These are phyloP conservation scores for Acorus gramineus DNA, from an alignment of 106 monocot species.

Conservation along the genomic window DNA sequence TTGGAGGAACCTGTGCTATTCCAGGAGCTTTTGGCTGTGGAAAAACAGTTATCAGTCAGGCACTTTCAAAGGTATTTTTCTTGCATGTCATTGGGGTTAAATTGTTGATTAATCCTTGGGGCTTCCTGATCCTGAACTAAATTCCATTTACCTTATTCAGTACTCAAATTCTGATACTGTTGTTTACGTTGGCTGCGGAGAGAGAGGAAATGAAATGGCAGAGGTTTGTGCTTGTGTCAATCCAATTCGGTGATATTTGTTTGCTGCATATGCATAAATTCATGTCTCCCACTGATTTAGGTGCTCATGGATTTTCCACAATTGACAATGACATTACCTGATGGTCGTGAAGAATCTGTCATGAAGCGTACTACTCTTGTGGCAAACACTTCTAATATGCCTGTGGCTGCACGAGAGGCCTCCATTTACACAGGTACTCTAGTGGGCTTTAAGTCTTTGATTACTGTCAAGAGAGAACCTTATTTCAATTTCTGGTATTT, in stretches of 20 bases:
- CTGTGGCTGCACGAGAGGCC: conserved; percentile 98
- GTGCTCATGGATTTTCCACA: conserved; percentile 99
- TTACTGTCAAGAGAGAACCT: too few relatives aligned
- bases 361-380: conserved; percentile 99
- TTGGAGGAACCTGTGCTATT: conserved; percentile 99
- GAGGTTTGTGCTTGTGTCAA: conserved; percentile 39
- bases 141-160: conserved; percentile 30
- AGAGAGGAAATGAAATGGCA: conserved; percentile 99
- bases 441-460: too few relatives aligned
- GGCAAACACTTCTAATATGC: conserved; percentile 99
- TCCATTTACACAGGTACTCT: conserved; percentile 88
- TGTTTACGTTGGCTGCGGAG: conserved; percentile 99
- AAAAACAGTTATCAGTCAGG: conserved; percentile 99
- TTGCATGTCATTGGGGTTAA: too few relatives aligned
- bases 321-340: conserved; percentile 96
- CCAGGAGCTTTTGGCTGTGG: conserved; percentile 99
- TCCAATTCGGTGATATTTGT: not conserved
- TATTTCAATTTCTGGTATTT: too few relatives aligned
- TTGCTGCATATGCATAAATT: not conserved
- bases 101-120: too few relatives aligned
- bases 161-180: conserved; percentile 98
- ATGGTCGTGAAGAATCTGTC: conserved; percentile 99
- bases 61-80: conserved; percentile 78
- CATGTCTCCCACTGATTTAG: conserved; percentile 18
- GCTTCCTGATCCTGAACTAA: not conserved